These are phyloP conservation scores for Xerophyta viscosa DNA, from an alignment of 106 monocot genomes.

Conservation along the genomic window DNA sequence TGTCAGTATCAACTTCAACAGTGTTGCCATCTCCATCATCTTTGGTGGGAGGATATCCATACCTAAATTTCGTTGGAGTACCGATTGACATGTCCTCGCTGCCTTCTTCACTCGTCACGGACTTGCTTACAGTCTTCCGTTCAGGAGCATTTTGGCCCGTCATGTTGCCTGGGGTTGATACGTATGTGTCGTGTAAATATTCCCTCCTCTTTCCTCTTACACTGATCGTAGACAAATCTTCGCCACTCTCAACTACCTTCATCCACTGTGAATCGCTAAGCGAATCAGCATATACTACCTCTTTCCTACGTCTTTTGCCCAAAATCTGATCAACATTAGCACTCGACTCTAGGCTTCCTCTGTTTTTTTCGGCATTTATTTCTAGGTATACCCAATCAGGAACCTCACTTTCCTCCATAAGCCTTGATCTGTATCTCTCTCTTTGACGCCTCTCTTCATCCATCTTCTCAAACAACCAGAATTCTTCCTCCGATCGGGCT, in stretches of 20 bases:
- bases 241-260: conserved; percentile 73
- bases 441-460: conserved; percentile 83
- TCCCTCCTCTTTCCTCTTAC: conserved; percentile 36
- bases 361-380: conserved; percentile 22
- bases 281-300: conserved; percentile 79
- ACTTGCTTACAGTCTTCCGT: conserved; percentile 15
- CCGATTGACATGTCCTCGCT: conserved; percentile 30
- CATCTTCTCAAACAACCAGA: conserved; percentile 95
- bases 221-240: conserved; percentile 44
- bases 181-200: conserved; percentile 13
- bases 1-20: conserved; percentile 29
- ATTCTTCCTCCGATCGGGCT: conserved; percentile 78
- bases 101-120: conserved; percentile 25
- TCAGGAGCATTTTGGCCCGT: conserved; percentile 15
- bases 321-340: conserved; percentile 9
- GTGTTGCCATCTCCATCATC: conserved; percentile 20
- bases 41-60: conserved; percentile 13
- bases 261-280: conserved; percentile 89
- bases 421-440: conserved; percentile 71
- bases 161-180: conserved; percentile 7
- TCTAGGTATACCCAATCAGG: conserved; percentile 82
- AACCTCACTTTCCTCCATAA: conserved; percentile 92
- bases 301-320: conserved; percentile 74
- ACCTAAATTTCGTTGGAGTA: conserved; percentile 14
- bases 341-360: conserved; percentile 8